Evolutionary conservation across 805 yeast species (phyloP), one percentile per base, ranked within the genome.

Genomic region (Yarrowia alimentaria): DNA sequence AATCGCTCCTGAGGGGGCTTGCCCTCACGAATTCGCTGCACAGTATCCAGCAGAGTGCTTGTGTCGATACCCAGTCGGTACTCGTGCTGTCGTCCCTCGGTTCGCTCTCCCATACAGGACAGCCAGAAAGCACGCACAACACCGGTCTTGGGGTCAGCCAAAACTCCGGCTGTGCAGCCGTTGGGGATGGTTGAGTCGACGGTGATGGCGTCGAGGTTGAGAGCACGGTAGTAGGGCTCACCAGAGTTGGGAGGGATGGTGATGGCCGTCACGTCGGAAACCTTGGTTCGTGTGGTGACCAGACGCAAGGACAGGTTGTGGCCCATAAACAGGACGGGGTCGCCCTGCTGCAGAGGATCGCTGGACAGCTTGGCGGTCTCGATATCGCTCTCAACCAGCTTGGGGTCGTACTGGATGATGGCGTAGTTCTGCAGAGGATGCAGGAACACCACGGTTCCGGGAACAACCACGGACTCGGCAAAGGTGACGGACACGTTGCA

Each of bases 361-460:
- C 66, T 57, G 37, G 83, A 70, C 56, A 87, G 76, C 51, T 71
- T 71, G 4, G 95, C 93, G 1, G 94, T 76, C 35, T 70, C 67
- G 7, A 87, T 78, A 32, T 83, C 84, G 2, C 95, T 90, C 17
- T 75, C 64, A 12, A 90, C 83, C 45, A 87, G 68, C 4, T 71
- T 60, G 7, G 96, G 88, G 62, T 90, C 95, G 64, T 87, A 90
- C 63, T 85, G 78, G 19, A 90, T 72, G 52, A 89, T 78, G 1
- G 94, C 89, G 65, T 84, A 89, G 58, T 89, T 89, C 58, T 83
- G 86, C 28, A 86, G 79, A 25, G 97, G 96, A 63, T 89, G 96
- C 60, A 87, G 69, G 59, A 88, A 90, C 17, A 80, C 80, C 19
- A 89, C 93, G 56, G 79, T 73, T 1, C 83, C 96, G 0, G 94